Evolutionary conservation across 495 filamentous ascomycete species (phyloP), one percentile per base, ranked within the genome.

Genomic region (Neurospora sp.): DNA sequence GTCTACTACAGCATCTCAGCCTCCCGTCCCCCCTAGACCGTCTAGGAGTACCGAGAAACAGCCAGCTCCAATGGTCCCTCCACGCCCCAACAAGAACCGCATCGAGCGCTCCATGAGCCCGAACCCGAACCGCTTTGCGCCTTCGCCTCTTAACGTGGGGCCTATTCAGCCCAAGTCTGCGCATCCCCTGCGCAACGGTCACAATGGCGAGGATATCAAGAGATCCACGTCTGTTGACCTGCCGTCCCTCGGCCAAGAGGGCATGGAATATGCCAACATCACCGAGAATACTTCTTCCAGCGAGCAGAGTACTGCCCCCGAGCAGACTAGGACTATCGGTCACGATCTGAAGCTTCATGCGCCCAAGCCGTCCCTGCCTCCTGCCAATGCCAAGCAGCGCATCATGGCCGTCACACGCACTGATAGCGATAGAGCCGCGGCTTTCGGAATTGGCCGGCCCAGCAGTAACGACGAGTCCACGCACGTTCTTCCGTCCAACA

Each of bases 181-280:
- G 12, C 53, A 75, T 44, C 27, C 75, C 71, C 41, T 71, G n/a
- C 71, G 75, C 72, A 80, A 84, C 38, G 83, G 84, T 65, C 80
- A 82, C 73, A 85, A 86, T 39, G 83, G 86, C 73, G 85, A 86
- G 27, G 78, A 77, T 18, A 73, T 79, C 40, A 87, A 90, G 39
- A 91, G 92, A 41, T 89, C 92, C 4, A 90, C 90, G 41, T 96
- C 92, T 77, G 90, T 94, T 69, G 88, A 89, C 39, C 89, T 97
- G 76, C 94, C 94, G 22, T 91, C 92, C 3, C 85, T 97, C 70
- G 94, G 94, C 39, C 90, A 97, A 80, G 94, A 98, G 82, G 94
- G 94, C 71, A 89, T 85, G 73, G 94, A 98, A 83, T 98, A 98
- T 81, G 92, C 88, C 31, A 88, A 86, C 71, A 79, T 93, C 70